Evolutionary conservation across 2,329 filamentous ascomycete species (phyloP).

Genomic region (Stenocarpella maydis): DNA sequence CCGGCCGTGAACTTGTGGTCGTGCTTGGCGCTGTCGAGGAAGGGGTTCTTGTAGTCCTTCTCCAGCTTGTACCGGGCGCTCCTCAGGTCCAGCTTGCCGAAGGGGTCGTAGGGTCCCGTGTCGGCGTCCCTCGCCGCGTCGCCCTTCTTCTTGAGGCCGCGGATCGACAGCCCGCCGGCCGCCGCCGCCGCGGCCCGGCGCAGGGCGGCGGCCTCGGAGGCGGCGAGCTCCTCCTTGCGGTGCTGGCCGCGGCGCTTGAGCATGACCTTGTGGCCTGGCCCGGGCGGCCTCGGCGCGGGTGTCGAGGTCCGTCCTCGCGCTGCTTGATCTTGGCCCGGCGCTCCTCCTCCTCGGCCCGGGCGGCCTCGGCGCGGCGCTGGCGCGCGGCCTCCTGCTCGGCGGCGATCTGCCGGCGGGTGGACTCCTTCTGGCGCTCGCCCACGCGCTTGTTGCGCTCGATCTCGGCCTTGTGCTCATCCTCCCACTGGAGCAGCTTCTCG

Average conservation of each 20-base stretch:
- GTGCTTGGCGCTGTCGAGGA: conserved; percentile 71
- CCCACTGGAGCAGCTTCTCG: conserved; percentile 70
- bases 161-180: conserved; percentile 67
- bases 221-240: conserved; percentile 43
- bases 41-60: conserved; percentile 77
- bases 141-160: conserved; percentile 72
- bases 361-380: conserved; percentile 68
- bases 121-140: conserved; percentile 47
- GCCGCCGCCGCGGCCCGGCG: conserved; percentile 38
- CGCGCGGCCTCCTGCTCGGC: conserved; percentile 73
- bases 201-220: conserved; percentile 50
- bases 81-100: conserved; percentile 75
- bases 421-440: conserved; percentile 62
- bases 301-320: conserved; percentile 74
- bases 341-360: conserved; percentile 76
- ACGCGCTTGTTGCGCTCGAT: conserved; percentile 68
- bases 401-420: conserved; percentile 61
- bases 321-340: conserved; percentile 68
- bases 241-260: conserved; percentile 76
- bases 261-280: conserved; percentile 63
- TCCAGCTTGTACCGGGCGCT: conserved; percentile 76
- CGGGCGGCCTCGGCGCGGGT: conserved; percentile 71
- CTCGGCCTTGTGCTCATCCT: conserved; percentile 74
- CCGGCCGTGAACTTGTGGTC: conserved; percentile 76
- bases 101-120: conserved; percentile 86